Base-by-base conservation (phyloP, 176 grass and related monocot genomes). In the Aegilops speltoides region DNA sequence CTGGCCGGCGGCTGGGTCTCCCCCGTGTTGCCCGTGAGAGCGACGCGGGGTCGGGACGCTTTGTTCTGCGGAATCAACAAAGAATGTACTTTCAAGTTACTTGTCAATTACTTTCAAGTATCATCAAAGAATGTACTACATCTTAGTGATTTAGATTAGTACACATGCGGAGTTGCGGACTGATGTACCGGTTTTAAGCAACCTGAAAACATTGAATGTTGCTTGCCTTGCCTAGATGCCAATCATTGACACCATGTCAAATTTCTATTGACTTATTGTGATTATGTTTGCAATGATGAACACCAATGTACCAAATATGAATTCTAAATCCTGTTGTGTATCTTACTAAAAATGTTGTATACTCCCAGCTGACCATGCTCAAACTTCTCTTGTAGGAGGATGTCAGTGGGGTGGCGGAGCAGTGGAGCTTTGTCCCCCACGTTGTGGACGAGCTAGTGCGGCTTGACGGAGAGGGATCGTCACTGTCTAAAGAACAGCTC, bases 401-500 rank as follows among this genome's bases (percentile, higher is more conserved):
- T 85, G 77, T 96, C 52, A 79, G 70, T 33, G 82, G 77, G 33
- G 91, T 94, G 74, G 87, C 74, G 2, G 93, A 96, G 45, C 93
- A 96, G 65, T 98, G 96, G 96, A 90, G 87, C 75, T 94, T 94
- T 63, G 88, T 94, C 19, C 96, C 96, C 73, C 92, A 25, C 73
- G 96, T 92, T 17, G 88, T 95, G 10, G 88, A 87, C 2, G 88
- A 92, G 64, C 91, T 98, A 14, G 50, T 81, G 14, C 80, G 83
- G 73, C 79, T 95, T 15, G 91, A 95, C 68, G 79, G 76, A 59
- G 81, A 89, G 14, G 77, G 68, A 68, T 87, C 82, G 11, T 87
- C 82, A 7, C 41, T 88, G 22, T 72, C 81, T 20, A 94, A 92
- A 73, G 77, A 81, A 32, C 84, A 92, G 31, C 76, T 98, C 73